These are phyloP conservation scores for Solanum chilense DNA, from an alignment of 257 asterid species.

Conservation along the genomic window DNA sequence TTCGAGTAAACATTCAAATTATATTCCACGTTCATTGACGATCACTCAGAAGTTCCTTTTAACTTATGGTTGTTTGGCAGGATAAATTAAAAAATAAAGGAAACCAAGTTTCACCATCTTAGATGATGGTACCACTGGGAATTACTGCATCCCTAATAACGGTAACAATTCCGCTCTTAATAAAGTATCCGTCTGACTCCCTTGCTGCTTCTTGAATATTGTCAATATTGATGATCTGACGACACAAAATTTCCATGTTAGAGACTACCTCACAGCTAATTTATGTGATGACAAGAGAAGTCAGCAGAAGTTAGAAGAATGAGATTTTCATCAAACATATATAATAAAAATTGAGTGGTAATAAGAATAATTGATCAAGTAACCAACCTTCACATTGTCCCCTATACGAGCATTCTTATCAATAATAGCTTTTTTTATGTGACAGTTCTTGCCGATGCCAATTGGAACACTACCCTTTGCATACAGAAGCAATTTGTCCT, in stretches of 20 bases:
- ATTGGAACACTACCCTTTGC: conserved; percentile 78
- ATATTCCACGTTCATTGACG: background rate
- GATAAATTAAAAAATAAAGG: too few species aligned
- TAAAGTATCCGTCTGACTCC: conserved; percentile 89
- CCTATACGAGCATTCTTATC: conserved; percentile 95
- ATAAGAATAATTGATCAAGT: background rate
- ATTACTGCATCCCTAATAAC: conserved; percentile 79
- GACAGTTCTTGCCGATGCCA: conserved; percentile 79
- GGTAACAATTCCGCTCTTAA: conserved; percentile 88
- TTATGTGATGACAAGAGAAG: background rate
- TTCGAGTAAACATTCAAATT: too few species aligned
- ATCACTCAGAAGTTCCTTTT: background rate
- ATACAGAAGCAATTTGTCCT: conserved; percentile 49
- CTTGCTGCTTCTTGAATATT: conserved; percentile 85
- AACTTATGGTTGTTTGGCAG: background rate
- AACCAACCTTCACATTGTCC: conserved; percentile 54
- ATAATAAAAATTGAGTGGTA: background rate
- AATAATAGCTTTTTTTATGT: conserved; percentile 76
- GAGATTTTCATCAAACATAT: background rate
- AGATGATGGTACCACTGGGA: conserved; percentile 64
- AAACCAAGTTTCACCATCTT: background rate
- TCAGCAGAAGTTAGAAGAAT: background rate
- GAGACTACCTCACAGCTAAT: background rate
- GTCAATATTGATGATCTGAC: conserved; percentile 61
- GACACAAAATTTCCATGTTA: background rate